Conservation (phyloP, 805 yeast species). For the Grigorovia jiainica region DNA sequence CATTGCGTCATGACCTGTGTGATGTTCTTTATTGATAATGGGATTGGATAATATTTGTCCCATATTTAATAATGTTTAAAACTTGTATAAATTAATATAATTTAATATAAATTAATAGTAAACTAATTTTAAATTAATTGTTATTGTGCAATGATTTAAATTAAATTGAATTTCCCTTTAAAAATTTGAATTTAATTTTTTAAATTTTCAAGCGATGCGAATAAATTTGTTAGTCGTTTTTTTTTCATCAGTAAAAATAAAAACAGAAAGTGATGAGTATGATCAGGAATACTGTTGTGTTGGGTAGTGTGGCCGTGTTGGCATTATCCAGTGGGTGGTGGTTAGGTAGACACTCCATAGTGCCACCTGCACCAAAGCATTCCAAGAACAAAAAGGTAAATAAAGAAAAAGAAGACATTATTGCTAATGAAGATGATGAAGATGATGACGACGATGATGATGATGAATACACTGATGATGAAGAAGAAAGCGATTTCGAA, state of each 20-base stretch:
- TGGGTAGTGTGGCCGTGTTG: slow-evolving; percentile 20
- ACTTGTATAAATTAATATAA: too few relatives aligned
- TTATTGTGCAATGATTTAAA: too few relatives aligned
- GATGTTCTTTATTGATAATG: slow-evolving; percentile 59
- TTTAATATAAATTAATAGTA: too few relatives aligned
- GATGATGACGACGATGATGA: slow-evolving; percentile 11
- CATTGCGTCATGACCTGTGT: slow-evolving; percentile 54
- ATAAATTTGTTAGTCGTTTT: too few relatives aligned
- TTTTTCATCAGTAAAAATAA: too few relatives aligned
- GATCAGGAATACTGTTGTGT: slow-evolving; percentile 10
- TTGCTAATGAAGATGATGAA: slow-evolving; percentile 11
- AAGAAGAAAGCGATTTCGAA: slow-evolving; percentile 45
- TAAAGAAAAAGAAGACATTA: slow-evolving; percentile 10
- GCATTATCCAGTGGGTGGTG: slow-evolving; percentile 25
- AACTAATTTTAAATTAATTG: too few relatives aligned
- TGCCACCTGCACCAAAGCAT: slow-evolving; percentile 7
- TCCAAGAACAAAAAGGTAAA: slow-evolving; percentile 6
- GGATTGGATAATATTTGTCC: slow-evolving; percentile 97
- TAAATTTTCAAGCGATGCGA: too few relatives aligned
- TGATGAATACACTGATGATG: slow-evolving; percentile 25
- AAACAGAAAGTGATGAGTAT: slow-evolving; percentile 4
- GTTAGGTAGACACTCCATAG: slow-evolving; percentile 12
- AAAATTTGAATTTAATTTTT: too few relatives aligned
- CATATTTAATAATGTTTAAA: too few relatives aligned
- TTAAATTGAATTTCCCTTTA: too few relatives aligned